Conservation (phyloP, 2,329 filamentous ascomycete species). For the Rasamsonia emersonii region DNA sequence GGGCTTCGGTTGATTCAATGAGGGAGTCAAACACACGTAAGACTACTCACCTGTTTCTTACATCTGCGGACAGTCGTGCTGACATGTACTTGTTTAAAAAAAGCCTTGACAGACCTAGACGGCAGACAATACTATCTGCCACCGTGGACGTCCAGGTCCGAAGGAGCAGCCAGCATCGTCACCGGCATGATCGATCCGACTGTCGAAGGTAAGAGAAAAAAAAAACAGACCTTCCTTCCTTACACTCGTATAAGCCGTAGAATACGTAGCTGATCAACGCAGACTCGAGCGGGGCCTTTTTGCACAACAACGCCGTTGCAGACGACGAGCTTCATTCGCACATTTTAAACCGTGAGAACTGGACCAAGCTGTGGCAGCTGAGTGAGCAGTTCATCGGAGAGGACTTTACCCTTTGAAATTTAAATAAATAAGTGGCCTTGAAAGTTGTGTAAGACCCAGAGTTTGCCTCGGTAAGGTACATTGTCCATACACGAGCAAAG, state of each 20-base stretch:
- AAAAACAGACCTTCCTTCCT: not conserved
- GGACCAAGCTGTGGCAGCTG: constrained; percentile 20
- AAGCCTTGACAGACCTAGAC: constrained; percentile 10
- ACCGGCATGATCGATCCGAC: constrained; percentile 17
- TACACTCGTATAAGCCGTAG: too few relatives aligned
- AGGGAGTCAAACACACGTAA: not conserved
- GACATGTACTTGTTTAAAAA: too few relatives aligned
- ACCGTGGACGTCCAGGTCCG: constrained; percentile 12
- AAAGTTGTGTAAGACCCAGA: too few relatives aligned
- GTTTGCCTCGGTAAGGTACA: too few relatives aligned
- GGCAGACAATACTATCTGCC: constrained; percentile 10
- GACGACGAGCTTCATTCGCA: constrained; percentile 19
- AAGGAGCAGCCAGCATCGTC: constrained; percentile 16
- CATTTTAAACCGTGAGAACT: constrained; percentile 13
- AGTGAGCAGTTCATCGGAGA: constrained; percentile 23
- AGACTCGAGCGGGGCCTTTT: constrained; percentile 9
- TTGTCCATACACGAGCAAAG: too few relatives aligned
- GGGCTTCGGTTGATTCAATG: not conserved
- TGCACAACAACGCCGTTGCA: constrained; percentile 13
- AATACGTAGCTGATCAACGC: too few relatives aligned
- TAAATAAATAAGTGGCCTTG: too few relatives aligned
- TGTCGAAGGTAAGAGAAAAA: constrained; percentile 11
- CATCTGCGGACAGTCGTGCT: not conserved
- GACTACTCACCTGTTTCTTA: not conserved
- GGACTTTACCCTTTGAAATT: too few relatives aligned